A percentile compares a stretch with the other conserved stretches of the same genome.
phyloP scores from a whole-genome alignment of 2,329 filamentous ascomycete species.

The Ophiostoma ips region DNA sequence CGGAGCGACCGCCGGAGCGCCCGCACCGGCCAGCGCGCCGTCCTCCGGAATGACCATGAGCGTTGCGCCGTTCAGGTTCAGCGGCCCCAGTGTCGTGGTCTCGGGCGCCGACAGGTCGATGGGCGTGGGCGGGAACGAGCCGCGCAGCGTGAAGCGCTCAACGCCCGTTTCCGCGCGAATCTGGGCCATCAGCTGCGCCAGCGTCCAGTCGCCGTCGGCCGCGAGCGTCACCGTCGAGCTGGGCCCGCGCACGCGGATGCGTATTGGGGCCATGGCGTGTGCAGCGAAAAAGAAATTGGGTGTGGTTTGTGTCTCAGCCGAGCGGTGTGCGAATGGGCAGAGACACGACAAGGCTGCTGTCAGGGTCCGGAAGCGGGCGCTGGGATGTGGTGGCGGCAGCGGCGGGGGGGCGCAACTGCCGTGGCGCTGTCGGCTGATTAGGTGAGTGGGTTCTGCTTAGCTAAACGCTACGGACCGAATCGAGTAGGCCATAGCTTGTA shows the following conservation, averaged over 20 bases:
- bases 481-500: too few relatives aligned
- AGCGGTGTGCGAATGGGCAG: not conserved
- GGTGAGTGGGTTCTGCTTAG: too few relatives aligned
- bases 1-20: too few relatives aligned
- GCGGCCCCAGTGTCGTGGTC: slow-evolving; percentile 22
- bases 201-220: slow-evolving; percentile 43
- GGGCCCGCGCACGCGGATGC: slow-evolving; percentile 62
- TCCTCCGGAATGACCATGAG: slow-evolving; percentile 32
- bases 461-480: too few relatives aligned
- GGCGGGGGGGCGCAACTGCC: too few relatives aligned
- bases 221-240: slow-evolving; percentile 57
- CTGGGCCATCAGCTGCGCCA: slow-evolving; percentile 44
- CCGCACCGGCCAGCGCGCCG: slow-evolving; percentile 17
- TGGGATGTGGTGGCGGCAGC: too few relatives aligned
- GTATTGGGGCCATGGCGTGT: slow-evolving; percentile 28
- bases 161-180: slow-evolving; percentile 53
- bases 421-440: too few relatives aligned
- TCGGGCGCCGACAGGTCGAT: slow-evolving; percentile 44
- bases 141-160: slow-evolving; percentile 60
- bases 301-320: not conserved
- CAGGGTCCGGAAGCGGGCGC: too few relatives aligned
- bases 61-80: slow-evolving; percentile 38
- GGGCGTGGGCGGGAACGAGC: slow-evolving; percentile 65
- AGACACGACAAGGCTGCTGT: not conserved
- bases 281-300: not conserved